A percentile compares a stretch with the other conserved stretches of the same genome.
Evolutionary conservation across 164 flowering plant genomes (phyloP).

Genomic region (Tinospora cordifolia): DNA sequence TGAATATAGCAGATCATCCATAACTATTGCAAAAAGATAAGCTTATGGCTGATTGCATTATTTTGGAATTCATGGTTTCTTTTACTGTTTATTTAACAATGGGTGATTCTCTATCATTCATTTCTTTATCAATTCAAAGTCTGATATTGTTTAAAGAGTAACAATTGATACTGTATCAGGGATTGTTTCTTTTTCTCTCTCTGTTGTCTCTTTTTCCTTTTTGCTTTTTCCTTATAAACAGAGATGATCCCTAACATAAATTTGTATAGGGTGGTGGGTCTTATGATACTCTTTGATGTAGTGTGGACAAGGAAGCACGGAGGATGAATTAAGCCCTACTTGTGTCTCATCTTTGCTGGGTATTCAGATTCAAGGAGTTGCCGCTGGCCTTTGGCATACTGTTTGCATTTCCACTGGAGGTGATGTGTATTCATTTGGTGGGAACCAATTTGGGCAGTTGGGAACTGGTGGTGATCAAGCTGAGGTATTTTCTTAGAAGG

Average conservation of each 20-base stretch:
- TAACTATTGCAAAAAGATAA: too few species aligned
- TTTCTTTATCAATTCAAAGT: too few species aligned
- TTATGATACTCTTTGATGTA: slow-evolving; percentile 22
- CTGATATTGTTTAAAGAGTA: too few species aligned
- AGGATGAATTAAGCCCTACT: slow-evolving; percentile 80
- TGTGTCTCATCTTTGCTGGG: slow-evolving; percentile 88
- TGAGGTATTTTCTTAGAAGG: slow-evolving; percentile 45
- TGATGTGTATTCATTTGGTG: slow-evolving; percentile 88
- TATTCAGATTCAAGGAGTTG: slow-evolving; percentile 53
- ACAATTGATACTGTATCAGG: neutral
- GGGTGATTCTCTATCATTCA: too few species aligned
- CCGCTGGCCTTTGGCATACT: slow-evolving; percentile 97
- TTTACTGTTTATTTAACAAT: too few species aligned
- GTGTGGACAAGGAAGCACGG: slow-evolving; percentile 99
- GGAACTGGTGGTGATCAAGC: slow-evolving; percentile 95
- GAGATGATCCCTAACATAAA: neutral
- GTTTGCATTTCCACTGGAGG: slow-evolving; percentile 82
- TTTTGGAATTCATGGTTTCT: too few species aligned
- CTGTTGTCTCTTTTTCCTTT: too few species aligned
- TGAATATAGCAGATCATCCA: too few species aligned
- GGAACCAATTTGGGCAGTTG: slow-evolving; percentile 97
- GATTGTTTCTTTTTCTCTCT: neutral
- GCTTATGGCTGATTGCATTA: too few species aligned
- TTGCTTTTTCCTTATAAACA: neutral
- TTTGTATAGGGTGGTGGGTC: neutral